phyloP scores from a whole-genome alignment of 2,329 filamentous ascomycete species.

The Bipolaris sorokiniana region DNA sequence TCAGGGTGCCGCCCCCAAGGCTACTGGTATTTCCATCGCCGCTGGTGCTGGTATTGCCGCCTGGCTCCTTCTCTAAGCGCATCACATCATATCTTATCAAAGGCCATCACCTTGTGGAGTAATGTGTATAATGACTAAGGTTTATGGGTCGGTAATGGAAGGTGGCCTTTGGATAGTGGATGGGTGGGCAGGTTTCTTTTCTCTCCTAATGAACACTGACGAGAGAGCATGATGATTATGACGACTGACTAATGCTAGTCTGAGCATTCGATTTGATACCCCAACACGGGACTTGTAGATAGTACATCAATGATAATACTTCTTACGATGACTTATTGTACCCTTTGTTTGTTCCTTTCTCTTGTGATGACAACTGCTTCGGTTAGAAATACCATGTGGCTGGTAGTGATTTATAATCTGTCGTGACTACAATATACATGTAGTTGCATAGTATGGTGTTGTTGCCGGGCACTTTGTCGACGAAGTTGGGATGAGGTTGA shows the following conservation, averaged over 20 bases:
- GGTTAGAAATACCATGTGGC: background rate
- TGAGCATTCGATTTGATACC: constrained; percentile 43
- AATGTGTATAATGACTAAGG: constrained; percentile 43
- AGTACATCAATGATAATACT: constrained; percentile 34
- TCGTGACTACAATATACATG: background rate
- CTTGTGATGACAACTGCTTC: background rate
- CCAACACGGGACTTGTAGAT: constrained; percentile 33
- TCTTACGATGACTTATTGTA: constrained; percentile 10
- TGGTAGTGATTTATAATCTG: background rate
- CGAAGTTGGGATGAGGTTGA: background rate
- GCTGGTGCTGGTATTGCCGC: constrained; percentile 47
- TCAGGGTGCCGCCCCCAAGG: constrained; percentile 33
- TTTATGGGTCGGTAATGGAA: constrained; percentile 16
- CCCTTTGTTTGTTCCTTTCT: background rate
- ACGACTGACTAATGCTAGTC: constrained; percentile 23
- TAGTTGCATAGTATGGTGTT: background rate
- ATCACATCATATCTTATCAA: constrained; percentile 14
- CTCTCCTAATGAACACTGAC: constrained; percentile 22
- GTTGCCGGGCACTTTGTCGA: background rate
- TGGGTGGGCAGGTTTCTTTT: constrained; percentile 23
- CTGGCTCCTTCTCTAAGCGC: constrained; percentile 47
- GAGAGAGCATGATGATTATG: constrained; percentile 34
- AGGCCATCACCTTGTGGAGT: constrained; percentile 33
- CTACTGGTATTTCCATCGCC: constrained; percentile 46
- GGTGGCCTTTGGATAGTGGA: constrained; percentile 33